phyloP scores from a whole-genome alignment of 805 yeast species.

The Monosporozyma unispora region DNA sequence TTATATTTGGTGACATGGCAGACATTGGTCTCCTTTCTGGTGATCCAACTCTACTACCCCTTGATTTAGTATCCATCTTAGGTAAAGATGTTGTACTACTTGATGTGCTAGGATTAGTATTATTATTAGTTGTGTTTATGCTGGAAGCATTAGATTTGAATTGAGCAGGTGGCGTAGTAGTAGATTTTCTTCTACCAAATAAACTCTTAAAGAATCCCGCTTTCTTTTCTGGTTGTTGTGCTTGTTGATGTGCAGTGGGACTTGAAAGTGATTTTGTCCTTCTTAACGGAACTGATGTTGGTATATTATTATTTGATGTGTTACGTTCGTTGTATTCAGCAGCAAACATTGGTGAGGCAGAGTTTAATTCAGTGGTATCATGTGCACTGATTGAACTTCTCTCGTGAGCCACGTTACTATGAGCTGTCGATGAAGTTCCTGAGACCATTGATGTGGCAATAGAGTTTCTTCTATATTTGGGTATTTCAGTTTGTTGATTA shows the following conservation, averaged over 20 bases:
- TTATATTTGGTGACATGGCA: not conserved
- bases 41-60: not conserved
- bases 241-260: slow-evolving; percentile 5
- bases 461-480: slow-evolving; percentile 3
- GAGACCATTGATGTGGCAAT: slow-evolving; percentile 2
- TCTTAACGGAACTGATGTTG: slow-evolving; percentile 10
- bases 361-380: not conserved
- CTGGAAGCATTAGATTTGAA: not conserved
- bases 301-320: not conserved
- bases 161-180: not conserved
- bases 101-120: not conserved
- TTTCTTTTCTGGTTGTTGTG: slow-evolving; percentile 18
- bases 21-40: not conserved
- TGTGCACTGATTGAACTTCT: not conserved
- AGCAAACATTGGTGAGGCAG: not conserved
- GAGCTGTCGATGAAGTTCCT: not conserved
- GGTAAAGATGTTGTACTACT: not conserved
- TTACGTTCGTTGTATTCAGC: not conserved
- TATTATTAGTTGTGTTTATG: not conserved
- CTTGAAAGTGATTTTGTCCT: slow-evolving; percentile 30
- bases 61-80: not conserved
- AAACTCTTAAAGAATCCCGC: slow-evolving; percentile 31
- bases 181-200: slow-evolving; percentile 16
- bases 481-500: not conserved
- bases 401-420: not conserved